phyloP scores from a whole-genome alignment of 2,329 filamentous ascomycete species.

The Trichoderma hamatum region DNA sequence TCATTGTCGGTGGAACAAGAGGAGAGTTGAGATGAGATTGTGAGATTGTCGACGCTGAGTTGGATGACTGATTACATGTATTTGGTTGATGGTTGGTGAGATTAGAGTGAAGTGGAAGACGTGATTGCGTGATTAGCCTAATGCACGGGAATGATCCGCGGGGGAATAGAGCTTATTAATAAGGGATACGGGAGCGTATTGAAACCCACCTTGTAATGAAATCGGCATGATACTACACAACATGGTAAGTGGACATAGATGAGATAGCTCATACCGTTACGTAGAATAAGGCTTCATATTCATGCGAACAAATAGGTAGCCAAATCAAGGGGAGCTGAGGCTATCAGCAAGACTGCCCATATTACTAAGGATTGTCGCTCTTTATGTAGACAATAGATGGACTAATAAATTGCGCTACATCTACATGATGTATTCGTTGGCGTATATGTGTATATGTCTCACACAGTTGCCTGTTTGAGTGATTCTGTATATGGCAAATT shows the following conservation, averaged over 20 bases:
- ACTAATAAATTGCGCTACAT: no score
- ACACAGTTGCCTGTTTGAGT: not conserved
- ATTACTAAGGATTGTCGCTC: no score
- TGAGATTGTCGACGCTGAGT: not conserved
- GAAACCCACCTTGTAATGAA: not conserved
- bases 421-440: not conserved
- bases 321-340: no score
- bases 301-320: no score
- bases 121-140: constrained; percentile 5
- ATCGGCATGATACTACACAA: not conserved
- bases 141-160: not conserved
- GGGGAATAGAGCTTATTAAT: not conserved
- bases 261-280: no score
- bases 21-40: not conserved
- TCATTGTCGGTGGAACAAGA: not conserved
- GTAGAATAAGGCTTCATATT: no score
- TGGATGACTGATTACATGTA: not conserved
- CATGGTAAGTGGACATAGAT: not conserved
- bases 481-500: not conserved
- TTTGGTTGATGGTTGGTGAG: not conserved
- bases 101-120: not conserved
- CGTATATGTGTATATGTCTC: not conserved
- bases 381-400: no score
- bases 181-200: not conserved
- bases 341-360: no score